Evolutionary conservation across 2,329 filamentous ascomycete species (phyloP).

Genomic region (Chaetomium globosum): DNA sequence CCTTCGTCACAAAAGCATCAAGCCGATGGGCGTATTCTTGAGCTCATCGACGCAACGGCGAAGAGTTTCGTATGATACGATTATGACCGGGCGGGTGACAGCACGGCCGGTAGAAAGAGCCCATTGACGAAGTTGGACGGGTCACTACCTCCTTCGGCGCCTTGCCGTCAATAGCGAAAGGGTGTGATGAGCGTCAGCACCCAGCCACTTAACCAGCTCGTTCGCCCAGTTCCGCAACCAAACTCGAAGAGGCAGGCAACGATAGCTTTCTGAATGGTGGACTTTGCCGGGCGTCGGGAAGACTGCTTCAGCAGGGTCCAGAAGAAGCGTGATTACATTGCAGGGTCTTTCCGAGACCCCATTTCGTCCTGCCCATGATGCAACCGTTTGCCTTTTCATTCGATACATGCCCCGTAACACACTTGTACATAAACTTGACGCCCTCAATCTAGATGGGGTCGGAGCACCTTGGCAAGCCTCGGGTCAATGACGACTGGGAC

Average conservation of each 20-base stretch:
- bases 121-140: conserved; percentile 90
- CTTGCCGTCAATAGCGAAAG: conserved; percentile 96
- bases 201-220: conserved; percentile 94
- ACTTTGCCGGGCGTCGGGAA: conserved; percentile 86
- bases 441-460: conserved; percentile 97
- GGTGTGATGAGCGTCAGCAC: conserved; percentile 85
- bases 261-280: conserved; percentile 93
- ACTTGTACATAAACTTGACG: conserved; percentile 95
- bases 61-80: conserved; percentile 96
- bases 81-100: conserved; percentile 88
- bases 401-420: conserved; percentile 95
- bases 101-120: conserved; percentile 86
- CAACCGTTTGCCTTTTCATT: conserved; percentile 94
- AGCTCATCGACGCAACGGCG: conserved; percentile 89
- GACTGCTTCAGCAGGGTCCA: conserved; percentile 98
- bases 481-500: conserved; percentile 99
- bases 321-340: conserved; percentile 98
- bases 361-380: conserved; percentile 99
- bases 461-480: conserved; percentile 80
- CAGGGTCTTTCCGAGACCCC: conserved; percentile 94
- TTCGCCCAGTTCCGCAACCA: conserved; percentile 99
- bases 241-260: conserved; percentile 94
- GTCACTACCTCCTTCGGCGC: conserved; percentile 91
- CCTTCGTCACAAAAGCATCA: conserved; percentile 94
- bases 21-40: conserved; percentile 83